Percentiles rank a stretch among this genome's conserved stretches.
Evolutionary conservation across 257 asterid genomes (phyloP).

Genomic region (Verbascum thapsus): DNA sequence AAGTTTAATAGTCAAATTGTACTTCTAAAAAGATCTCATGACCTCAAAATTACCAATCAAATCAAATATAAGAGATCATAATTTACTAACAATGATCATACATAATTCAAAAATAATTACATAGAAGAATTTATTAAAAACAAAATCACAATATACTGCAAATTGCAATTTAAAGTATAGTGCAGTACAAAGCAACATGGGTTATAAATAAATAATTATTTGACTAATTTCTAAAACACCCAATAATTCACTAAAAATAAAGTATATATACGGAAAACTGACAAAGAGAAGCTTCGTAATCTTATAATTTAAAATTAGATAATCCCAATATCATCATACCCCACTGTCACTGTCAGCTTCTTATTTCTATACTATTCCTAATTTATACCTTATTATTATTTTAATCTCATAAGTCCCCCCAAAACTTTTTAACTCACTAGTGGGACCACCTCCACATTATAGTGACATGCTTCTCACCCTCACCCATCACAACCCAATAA

Average conservation of each 20-base stretch:
- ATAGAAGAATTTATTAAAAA: too few relatives aligned
- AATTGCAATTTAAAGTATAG: too few relatives aligned
- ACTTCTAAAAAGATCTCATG: too few relatives aligned
- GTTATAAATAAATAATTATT: too few relatives aligned
- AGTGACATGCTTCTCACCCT: neutral
- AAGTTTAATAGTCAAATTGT: too few relatives aligned
- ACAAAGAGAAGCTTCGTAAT: slow-evolving; percentile 10
- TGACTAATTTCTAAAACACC: neutral
- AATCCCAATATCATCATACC: slow-evolving; percentile 16
- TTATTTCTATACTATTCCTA: neutral
- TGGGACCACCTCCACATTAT: too few relatives aligned
- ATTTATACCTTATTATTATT: neutral
- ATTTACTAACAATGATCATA: too few relatives aligned
- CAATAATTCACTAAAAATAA: neutral
- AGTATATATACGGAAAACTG: neutral
- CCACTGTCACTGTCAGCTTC: neutral
- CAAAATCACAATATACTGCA: too few relatives aligned
- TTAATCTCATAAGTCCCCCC: neutral
- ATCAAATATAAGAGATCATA: too few relatives aligned
- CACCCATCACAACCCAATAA: neutral
- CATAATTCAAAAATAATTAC: too few relatives aligned
- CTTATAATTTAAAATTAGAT: neutral
- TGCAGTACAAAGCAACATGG: too few relatives aligned
- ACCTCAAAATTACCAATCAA: neutral
- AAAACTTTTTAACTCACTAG: neutral